These are phyloP conservation scores for Kluyveromyces siamensis DNA, from an alignment of 805 yeast species.

Conservation along the genomic window DNA sequence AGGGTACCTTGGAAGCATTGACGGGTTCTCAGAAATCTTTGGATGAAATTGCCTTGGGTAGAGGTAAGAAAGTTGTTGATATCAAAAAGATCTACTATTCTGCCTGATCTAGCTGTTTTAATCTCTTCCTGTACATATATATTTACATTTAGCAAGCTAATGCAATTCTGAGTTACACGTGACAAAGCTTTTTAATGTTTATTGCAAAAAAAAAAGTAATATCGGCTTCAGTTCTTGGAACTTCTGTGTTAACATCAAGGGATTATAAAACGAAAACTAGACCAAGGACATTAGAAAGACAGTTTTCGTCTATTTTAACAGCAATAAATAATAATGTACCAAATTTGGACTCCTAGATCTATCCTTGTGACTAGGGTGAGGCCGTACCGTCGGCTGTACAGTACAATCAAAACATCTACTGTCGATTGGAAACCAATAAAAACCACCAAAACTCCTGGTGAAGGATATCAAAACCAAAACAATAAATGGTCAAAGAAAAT, in stretches of 20 bases:
- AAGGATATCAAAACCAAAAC: constrained; percentile 30
- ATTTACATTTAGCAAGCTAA: constrained; percentile 46
- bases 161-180: not conserved
- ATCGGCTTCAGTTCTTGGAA: no score
- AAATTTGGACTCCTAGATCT: not conserved
- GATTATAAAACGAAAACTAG: no score
- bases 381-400: not conserved
- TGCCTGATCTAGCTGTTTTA: constrained; percentile 29
- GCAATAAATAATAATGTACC: not conserved
- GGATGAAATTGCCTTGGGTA: constrained; percentile 78
- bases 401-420: constrained; percentile 50
- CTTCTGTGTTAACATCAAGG: not conserved
- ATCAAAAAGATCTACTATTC: constrained; percentile 84
- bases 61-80: constrained; percentile 94
- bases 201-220: not conserved
- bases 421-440: constrained; percentile 81
- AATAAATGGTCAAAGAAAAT: constrained; percentile 24
- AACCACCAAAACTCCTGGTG: constrained; percentile 34
- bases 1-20: constrained; percentile 82
- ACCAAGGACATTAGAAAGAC: not conserved
- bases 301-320: not conserved
- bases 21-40: constrained; percentile 61
- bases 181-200: not conserved
- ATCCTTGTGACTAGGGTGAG: not conserved
- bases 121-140: constrained; percentile 46